Conservation (phyloP, 2,329 filamentous ascomycete genomes). For the Camillea tinctor region DNA sequence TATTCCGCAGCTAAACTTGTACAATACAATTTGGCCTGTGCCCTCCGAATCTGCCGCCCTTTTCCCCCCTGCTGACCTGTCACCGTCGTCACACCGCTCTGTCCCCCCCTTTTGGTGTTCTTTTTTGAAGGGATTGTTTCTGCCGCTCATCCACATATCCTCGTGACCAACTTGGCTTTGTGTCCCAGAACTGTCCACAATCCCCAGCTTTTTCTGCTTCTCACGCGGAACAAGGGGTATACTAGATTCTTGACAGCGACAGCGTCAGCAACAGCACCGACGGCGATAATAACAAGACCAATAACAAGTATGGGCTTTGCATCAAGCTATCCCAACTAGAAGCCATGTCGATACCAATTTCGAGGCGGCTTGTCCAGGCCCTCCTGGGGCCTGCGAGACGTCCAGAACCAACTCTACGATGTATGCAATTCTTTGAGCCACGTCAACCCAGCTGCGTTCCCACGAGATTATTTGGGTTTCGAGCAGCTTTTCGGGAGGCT, state of each 20-base stretch:
- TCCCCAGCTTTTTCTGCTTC: too few relatives aligned
- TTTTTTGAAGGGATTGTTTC: too few relatives aligned
- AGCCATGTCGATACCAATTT: constrained; percentile 19
- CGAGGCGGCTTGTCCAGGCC: constrained; percentile 12
- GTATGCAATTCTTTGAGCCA: constrained; percentile 3
- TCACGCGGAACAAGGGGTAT: not conserved
- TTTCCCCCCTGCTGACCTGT: too few relatives aligned
- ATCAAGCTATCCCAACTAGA: not conserved
- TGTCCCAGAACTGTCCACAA: too few relatives aligned
- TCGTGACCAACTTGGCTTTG: too few relatives aligned
- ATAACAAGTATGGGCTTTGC: constrained; percentile 12
- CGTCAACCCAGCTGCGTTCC: constrained; percentile 2
- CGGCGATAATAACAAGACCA: too few relatives aligned
- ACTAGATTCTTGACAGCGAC: not conserved
- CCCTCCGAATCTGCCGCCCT: too few relatives aligned
- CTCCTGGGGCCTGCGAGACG: constrained; percentile 10
- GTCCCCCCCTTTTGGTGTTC: too few relatives aligned
- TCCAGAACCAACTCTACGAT: constrained; percentile 5
- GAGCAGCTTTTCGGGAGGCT: constrained; percentile 13
- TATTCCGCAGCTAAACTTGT: too few relatives aligned
- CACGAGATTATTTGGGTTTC: constrained; percentile 16
- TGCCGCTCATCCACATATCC: too few relatives aligned
- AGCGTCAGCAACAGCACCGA: not conserved
- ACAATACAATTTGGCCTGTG: too few relatives aligned
- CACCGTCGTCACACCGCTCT: too few relatives aligned